Evolutionary conservation across 2,329 filamentous ascomycete species (phyloP).

Genomic region (Penicillium sp.): DNA sequence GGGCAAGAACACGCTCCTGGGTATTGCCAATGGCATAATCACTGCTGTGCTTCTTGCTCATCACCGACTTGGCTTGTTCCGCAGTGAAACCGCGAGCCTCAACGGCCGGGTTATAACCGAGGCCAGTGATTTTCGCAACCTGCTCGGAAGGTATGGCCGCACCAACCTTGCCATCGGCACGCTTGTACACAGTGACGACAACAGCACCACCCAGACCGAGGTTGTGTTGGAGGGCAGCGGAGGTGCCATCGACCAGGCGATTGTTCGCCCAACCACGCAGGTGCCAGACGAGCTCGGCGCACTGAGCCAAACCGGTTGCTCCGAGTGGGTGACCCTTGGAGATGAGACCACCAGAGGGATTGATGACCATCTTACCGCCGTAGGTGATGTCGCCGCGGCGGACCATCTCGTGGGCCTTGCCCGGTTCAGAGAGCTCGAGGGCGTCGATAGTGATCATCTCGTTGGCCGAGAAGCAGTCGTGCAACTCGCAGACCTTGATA

Average conservation of each 20-base stretch:
- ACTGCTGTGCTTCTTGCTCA: slow-evolving; percentile 64
- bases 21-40: slow-evolving; percentile 77
- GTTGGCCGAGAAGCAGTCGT: slow-evolving; percentile 96
- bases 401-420: slow-evolving; percentile 89
- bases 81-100: slow-evolving; percentile 83
- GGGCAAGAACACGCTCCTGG: slow-evolving; percentile 65
- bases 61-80: slow-evolving; percentile 63
- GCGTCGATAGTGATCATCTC: slow-evolving; percentile 89
- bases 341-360: slow-evolving; percentile 90
- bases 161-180: slow-evolving; percentile 69
- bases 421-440: slow-evolving; percentile 69
- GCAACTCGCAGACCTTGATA: slow-evolving; percentile 81
- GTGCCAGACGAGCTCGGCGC: slow-evolving; percentile 92
- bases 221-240: slow-evolving; percentile 81
- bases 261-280: slow-evolving; percentile 95
- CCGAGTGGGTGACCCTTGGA: slow-evolving; percentile 94
- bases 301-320: slow-evolving; percentile 91
- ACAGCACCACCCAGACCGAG: slow-evolving; percentile 85
- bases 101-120: slow-evolving; percentile 90
- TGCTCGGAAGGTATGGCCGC: slow-evolving; percentile 57
- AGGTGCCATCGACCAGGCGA: slow-evolving; percentile 64
- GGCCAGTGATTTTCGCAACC: slow-evolving; percentile 61
- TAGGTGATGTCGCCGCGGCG: slow-evolving; percentile 86
- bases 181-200: slow-evolving; percentile 83
- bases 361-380: slow-evolving; percentile 74